Percentiles rank a stretch among this genome's conserved stretches.
These are phyloP conservation scores for Thelonectria olida DNA, from an alignment of 2,329 filamentous ascomycete species.

Conservation along the genomic window DNA sequence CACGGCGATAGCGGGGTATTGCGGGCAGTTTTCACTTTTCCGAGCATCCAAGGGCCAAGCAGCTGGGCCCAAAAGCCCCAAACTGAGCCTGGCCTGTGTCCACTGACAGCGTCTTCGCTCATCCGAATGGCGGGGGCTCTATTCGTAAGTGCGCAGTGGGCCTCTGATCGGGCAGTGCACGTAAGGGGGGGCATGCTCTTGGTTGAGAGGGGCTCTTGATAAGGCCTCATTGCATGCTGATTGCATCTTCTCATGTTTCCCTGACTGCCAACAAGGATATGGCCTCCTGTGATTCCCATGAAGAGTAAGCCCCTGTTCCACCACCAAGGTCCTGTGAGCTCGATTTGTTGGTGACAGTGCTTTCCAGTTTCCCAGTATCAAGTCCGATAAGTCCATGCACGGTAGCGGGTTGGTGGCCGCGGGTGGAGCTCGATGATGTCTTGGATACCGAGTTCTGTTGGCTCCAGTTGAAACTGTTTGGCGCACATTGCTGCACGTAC, in stretches of 20 bases:
- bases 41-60: slow-evolving; percentile 17
- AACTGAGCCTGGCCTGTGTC: background rate
- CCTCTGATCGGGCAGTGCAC: slow-evolving; percentile 34
- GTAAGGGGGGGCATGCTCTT: slow-evolving; percentile 19
- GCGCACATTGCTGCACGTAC: slow-evolving; percentile 11
- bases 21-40: slow-evolving; percentile 35
- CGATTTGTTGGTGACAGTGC: slow-evolving; percentile 24
- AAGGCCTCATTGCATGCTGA: slow-evolving; percentile 21
- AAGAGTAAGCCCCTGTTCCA: slow-evolving; percentile 25
- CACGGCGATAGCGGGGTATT: slow-evolving; percentile 41
- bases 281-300: too few species aligned
- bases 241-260: too few species aligned
- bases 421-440: slow-evolving; percentile 36
- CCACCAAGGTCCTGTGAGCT: slow-evolving; percentile 26
- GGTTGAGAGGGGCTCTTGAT: slow-evolving; percentile 27
- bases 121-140: slow-evolving; percentile 33
- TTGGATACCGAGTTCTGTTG: slow-evolving; percentile 21
- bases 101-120: slow-evolving; percentile 19
- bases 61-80: background rate
- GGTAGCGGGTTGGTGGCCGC: background rate
- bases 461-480: slow-evolving; percentile 21
- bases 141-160: slow-evolving; percentile 26
- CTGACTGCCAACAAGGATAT: background rate
- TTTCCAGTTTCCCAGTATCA: background rate
- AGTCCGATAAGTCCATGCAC: background rate